Evolutionary conservation across 148 eudicot genomes (phyloP), one percentile per base, ranked within the genome.

Genomic region (Nepenthes gracilis): DNA sequence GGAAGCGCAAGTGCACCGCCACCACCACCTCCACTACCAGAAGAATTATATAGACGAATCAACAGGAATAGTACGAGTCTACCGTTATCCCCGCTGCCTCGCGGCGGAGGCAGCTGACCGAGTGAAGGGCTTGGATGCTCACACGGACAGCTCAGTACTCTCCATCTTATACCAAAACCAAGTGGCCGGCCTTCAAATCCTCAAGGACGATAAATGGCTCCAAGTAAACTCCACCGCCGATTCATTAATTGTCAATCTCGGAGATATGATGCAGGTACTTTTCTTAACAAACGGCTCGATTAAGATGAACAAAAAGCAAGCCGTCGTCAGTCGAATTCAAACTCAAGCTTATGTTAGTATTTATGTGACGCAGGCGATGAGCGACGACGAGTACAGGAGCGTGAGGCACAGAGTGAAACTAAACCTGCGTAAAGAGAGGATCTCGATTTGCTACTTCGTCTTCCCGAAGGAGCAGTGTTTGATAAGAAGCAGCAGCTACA

Each of bases 211-310:
- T n/a, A 4, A 59, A 2, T 88, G 96, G 96, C 53, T 77, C 0
- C 72, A 81, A 54, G 85, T 79, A 0, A 48, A 67, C 2, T 85
- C 96, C 2, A 60, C 79, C 35, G 74, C 77, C 14, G 54, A 47
- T 64, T 77, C 96, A 1, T 72, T 88, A 5, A 40, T 88, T n/a
- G 79, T 88, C 67, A 72, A 83, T 64, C 73, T 88, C 55, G 96
- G 96, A 47, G 96, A 88, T 51, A 73, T 88, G 83, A 69, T 85
- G 77, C 96, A 88, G 92, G 96, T 88, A 67, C 2, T 36, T 13
- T 23, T 2, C n/a, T 12, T 12, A 2, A 8, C 23, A 23, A 23
- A 23, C 23, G 45, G 45, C 45, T 40, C 4, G 8, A 40, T 40
- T 40, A 8, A 40, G 45, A 40, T 40, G 23, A 23, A 23, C 23